A percentile compares a stretch with the other conserved stretches of the same genome.
These are phyloP conservation scores for Straminergon stramineum DNA, from an alignment of 225 moss, liverwort and hornwort species.

Conservation along the genomic window DNA sequence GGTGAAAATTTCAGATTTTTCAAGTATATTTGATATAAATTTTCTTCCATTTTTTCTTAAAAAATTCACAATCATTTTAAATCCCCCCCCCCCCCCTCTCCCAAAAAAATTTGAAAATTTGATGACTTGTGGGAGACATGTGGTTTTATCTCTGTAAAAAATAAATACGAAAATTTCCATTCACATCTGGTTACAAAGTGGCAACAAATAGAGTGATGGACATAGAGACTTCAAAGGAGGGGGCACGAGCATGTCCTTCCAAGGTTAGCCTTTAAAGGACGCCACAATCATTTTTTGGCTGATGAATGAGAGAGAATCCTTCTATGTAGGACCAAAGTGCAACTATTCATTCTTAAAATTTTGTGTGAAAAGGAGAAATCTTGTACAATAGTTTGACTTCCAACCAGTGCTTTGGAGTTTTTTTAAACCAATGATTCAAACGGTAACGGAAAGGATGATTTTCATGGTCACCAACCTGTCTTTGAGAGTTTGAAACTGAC, in stretches of 20 bases:
- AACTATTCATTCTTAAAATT: background rate
- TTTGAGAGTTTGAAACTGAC: background rate
- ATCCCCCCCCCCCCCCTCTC: fast-evolving
- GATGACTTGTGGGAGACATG: too few species aligned
- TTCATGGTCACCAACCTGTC: background rate
- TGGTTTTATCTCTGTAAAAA: background rate
- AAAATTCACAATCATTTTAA: too few species aligned
- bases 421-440: background rate
- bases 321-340: background rate
- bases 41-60: background rate
- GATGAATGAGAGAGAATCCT: background rate
- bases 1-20: background rate
- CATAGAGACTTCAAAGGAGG: background rate
- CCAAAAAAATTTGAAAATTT: background rate
- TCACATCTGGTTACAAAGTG: background rate
- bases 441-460: background rate
- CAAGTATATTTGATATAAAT: background rate
- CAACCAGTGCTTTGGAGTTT: background rate
- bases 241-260: fast-evolving
- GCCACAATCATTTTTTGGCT: fast-evolving
- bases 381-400: background rate
- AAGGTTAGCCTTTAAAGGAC: background rate
- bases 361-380: background rate
- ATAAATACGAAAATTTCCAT: background rate
- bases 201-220: background rate